Conservation (phyloP, 345 rosid genomes). For the Populus nigra region DNA sequence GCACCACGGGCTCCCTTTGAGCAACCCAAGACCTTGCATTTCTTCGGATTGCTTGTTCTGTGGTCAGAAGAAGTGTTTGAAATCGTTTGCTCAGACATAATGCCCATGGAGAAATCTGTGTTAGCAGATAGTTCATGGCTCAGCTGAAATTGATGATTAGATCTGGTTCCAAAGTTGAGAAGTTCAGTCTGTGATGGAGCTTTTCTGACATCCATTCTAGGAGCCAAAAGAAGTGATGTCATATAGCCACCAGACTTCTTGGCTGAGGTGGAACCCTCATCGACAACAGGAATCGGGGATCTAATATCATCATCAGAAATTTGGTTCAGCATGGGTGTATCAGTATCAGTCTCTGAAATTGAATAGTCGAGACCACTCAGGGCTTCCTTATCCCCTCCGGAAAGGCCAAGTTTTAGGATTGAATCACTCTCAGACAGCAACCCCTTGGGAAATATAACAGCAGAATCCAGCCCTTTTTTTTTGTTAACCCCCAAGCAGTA, state of each 20-base stretch:
- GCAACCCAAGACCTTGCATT: constrained; percentile 76
- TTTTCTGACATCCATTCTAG: constrained; percentile 42
- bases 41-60: constrained; percentile 51
- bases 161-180: constrained; percentile 38
- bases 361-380: constrained; percentile 49
- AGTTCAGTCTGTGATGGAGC: constrained; percentile 36
- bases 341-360: constrained; percentile 36
- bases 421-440: constrained; percentile 53
- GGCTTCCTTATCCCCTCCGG: constrained; percentile 48
- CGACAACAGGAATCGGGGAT: constrained; percentile 55
- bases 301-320: constrained; percentile 31
- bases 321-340: constrained; percentile 26
- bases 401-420: constrained; percentile 73
- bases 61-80: constrained; percentile 51
- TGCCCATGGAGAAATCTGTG: constrained; percentile 52
- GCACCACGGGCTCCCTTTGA: constrained; percentile 89
- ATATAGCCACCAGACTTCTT: constrained; percentile 90
- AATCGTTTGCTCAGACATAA: constrained; percentile 54
- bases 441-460: constrained; percentile 26
- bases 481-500: constrained; percentile 35
- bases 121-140: constrained; percentile 51
- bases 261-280: constrained; percentile 92
- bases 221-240: constrained; percentile 78
- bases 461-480: constrained; percentile 39
- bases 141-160: constrained; percentile 36